phyloP scores from a whole-genome alignment of 306 rosid genomes.

The Herpetospermum pedunculosum region DNA sequence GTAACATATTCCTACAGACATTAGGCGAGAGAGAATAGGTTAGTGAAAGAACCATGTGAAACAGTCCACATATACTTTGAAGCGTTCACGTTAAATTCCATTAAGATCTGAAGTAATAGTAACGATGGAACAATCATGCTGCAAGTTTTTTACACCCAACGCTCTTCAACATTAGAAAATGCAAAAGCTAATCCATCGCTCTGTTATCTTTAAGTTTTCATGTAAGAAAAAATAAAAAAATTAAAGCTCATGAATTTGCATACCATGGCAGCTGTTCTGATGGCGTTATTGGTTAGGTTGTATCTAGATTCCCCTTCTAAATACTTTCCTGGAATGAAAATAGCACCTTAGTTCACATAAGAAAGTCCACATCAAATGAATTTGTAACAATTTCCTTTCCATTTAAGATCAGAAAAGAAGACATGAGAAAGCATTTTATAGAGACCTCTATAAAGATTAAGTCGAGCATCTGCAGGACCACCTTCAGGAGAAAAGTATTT shows the following conservation, averaged over 20 bases:
- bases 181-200: not conserved
- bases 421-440: not conserved
- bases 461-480: slow-evolving; percentile 54
- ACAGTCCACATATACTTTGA: not conserved
- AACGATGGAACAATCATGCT: not conserved
- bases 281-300: slow-evolving; percentile 37
- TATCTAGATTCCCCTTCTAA: slow-evolving; percentile 88
- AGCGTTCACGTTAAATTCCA: not conserved
- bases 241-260: slow-evolving; percentile 3
- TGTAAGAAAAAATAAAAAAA: not conserved
- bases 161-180: not conserved
- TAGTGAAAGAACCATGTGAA: slow-evolving; percentile 3
- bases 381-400: not conserved
- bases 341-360: not conserved
- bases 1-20: slow-evolving; percentile 55
- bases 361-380: not conserved
- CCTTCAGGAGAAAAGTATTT: slow-evolving; percentile 53
- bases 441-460: slow-evolving; percentile 69
- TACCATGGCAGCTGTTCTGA: slow-evolving; percentile 54
- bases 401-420: not conserved
- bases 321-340: slow-evolving; percentile 48
- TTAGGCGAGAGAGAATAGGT: slow-evolving; percentile 6
- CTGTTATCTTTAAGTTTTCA: not conserved
- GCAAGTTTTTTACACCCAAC: not conserved
- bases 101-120: not conserved